Conservation (phyloP, 306 rosid species). For the Medicago arabica region DNA sequence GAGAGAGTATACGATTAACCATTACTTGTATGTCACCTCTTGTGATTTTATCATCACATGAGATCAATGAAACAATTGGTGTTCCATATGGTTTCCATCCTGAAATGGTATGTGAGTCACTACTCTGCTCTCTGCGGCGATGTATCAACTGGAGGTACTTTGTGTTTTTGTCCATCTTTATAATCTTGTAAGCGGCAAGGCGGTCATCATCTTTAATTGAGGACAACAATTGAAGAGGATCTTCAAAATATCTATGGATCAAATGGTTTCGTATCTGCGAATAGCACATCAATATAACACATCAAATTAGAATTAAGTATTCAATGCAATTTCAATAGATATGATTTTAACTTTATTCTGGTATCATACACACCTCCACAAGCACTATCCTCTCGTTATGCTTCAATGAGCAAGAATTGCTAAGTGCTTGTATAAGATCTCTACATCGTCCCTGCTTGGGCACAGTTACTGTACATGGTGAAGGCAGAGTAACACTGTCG, state of each 20-base stretch:
- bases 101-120: slow-evolving; percentile 62
- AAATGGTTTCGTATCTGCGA: slow-evolving; percentile 77
- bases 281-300: slow-evolving; percentile 32
- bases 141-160: slow-evolving; percentile 90
- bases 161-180: slow-evolving; percentile 66
- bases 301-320: slow-evolving; percentile 36
- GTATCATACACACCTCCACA: slow-evolving; percentile 70
- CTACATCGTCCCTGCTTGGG: slow-evolving; percentile 96
- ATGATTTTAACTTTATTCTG: slow-evolving; percentile 27
- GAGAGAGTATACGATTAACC: slow-evolving; percentile 71
- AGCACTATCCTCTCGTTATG: slow-evolving; percentile 79
- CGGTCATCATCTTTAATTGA: slow-evolving; percentile 87
- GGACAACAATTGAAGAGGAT: slow-evolving; percentile 77
- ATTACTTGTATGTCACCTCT: slow-evolving; percentile 71
- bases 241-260: slow-evolving; percentile 83
- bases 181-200: slow-evolving; percentile 83
- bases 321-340: slow-evolving; percentile 18
- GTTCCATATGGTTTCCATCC: slow-evolving; percentile 90
- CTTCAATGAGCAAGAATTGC: slow-evolving; percentile 86
- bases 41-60: slow-evolving; percentile 70
- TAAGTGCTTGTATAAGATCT: slow-evolving; percentile 91
- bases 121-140: slow-evolving; percentile 73
- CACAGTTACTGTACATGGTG: slow-evolving; percentile 78
- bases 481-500: slow-evolving; percentile 80
- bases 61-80: slow-evolving; percentile 74